Evolutionary conservation across 495 filamentous ascomycete genomes (phyloP).

Genomic region (Podospora bellae-mahoneyi): DNA sequence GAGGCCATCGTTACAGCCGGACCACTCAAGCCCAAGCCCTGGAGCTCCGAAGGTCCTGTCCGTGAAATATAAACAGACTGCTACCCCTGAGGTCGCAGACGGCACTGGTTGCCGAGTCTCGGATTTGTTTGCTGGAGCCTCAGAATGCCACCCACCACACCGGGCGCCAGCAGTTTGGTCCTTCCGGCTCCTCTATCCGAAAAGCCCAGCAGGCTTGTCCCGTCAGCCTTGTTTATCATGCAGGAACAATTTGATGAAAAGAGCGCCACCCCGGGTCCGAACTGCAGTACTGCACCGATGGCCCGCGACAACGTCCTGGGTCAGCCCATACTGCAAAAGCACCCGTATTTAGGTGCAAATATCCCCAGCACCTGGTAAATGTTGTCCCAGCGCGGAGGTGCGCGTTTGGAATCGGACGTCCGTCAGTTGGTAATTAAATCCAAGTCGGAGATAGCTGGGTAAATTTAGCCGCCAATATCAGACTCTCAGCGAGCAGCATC

Average conservation of each 20-base stretch:
- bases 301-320: constrained; percentile 8
- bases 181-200: constrained; percentile 6
- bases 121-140: not conserved
- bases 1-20: not conserved
- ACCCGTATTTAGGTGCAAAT: not conserved
- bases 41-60: constrained; percentile 11
- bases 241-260: constrained; percentile 28
- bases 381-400: constrained; percentile 8
- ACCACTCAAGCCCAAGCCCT: not conserved
- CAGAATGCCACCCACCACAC: constrained; percentile 6
- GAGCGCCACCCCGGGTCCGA: constrained; percentile 28
- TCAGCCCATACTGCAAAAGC: not conserved
- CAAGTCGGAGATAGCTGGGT: constrained; percentile 28
- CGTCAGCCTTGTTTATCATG: constrained; percentile 15
- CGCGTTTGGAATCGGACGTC: constrained; percentile 23
- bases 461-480: constrained; percentile 26
- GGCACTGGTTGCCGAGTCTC: constrained; percentile 5
- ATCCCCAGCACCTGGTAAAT: constrained; percentile 4
- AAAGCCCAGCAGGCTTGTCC: not conserved
- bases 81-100: constrained; percentile 2
- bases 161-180: constrained; percentile 12
- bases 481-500: constrained; percentile 6
- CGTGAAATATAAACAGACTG: not conserved
- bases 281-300: not conserved
- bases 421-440: constrained; percentile 26